A percentile compares a stretch with the other conserved stretches of the same genome.
Evolutionary conservation across 306 rosid species (phyloP).

Genomic region (Mimosa pudica): DNA sequence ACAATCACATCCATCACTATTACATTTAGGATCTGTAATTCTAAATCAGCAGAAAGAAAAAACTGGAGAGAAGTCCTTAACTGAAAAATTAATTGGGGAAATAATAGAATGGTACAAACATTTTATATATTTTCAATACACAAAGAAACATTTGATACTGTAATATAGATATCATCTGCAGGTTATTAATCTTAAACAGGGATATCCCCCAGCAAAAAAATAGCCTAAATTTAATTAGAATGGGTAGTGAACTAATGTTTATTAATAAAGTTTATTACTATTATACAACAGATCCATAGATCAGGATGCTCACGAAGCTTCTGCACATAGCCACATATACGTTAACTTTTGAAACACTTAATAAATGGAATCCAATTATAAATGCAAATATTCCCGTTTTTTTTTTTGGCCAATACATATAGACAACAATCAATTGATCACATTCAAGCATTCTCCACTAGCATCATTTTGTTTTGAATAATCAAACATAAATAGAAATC

Average conservation of each 20-base stretch:
- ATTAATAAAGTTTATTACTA: not conserved
- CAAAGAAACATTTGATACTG: no score
- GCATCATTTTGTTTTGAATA: not conserved
- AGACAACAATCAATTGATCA: not conserved
- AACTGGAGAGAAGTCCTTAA: no score
- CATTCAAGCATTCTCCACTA: not conserved
- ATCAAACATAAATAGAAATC: not conserved
- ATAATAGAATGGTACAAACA: no score
- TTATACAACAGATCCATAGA: not conserved
- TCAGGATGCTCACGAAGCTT: not conserved
- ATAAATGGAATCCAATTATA: not conserved
- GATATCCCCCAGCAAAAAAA: no score
- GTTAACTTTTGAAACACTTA: not conserved
- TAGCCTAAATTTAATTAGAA: no score
- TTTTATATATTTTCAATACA: no score
- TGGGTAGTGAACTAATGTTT: not conserved
- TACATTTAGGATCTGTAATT: no score
- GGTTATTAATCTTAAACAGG: no score
- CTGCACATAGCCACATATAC: not conserved
- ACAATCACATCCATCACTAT: no score
- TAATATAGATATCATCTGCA: no score
- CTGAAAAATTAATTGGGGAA: no score
- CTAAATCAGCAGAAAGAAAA: no score
- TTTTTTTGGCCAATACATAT: not conserved
- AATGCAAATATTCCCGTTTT: not conserved